Evolutionary conservation across 352 stramenopile genomes (phyloP), one percentile per base, ranked within the genome.

Genomic region (Aphanomyces stellatus): DNA sequence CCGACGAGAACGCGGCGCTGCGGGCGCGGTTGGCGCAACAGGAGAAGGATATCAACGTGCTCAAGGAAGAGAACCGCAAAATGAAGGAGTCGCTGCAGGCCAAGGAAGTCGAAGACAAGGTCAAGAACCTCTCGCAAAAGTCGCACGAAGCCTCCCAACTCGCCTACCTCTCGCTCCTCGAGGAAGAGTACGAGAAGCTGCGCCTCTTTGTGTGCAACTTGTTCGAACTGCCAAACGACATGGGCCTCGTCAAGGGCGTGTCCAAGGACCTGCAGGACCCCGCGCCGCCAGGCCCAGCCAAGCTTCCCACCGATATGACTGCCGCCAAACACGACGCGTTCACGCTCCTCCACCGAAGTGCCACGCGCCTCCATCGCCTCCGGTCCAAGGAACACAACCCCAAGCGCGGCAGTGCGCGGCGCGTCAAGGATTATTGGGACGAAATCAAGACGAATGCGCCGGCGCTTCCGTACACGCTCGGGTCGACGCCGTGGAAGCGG

Each of bases 351-450:
- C 60, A 67, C 17, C 60, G 60, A 7, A 59, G 40, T 13, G 60
- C 60, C 25, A 57, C 60, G 30, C 60, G 60, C 6, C 31, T 67
- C 30, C 48, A 67, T 15, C 60, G 60, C 22, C 25, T 48, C n/a
- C 40, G 60, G 11, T 67, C 60, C 0, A 67, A 67, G 17, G 60
- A 67, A 40, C 57, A 22, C 60, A 67, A 67, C 15, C 55, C 35
- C 35, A 63, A 53, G 22, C 60, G 89, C 68, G 85, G 85, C 61
- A 92, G 85, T 24, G 81, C 83, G 25, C 83, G 85, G 19, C 81
- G 86, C 8, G 85, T 95, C 17, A 95, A 92, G 63, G 86, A 95
- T 35, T 84, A 92, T 53, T 95, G 86, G 86, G 86, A 95, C 55
- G 86, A 95, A 64, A 95, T 95, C 72, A 84, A 82, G 41, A 95